phyloP scores from a whole-genome alignment of 2,329 filamentous ascomycete species.

The Fusarium chlamydosporum region DNA sequence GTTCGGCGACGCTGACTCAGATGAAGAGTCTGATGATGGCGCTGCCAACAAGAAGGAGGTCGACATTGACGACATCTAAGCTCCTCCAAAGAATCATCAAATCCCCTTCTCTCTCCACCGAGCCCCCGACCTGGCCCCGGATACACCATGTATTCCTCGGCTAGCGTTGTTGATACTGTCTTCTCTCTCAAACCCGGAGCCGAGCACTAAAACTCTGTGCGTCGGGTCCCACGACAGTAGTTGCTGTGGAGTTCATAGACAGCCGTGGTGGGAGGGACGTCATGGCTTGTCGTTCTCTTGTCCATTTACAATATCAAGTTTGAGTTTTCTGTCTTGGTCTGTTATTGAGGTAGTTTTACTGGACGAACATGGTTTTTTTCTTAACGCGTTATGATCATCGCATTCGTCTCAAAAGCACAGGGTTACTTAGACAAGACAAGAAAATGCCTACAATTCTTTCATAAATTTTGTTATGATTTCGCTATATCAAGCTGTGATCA shows the following conservation, averaged over 20 bases:
- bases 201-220: conserved; percentile 24
- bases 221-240: conserved; percentile 64
- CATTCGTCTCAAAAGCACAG: conserved; percentile 47
- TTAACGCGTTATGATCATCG: conserved; percentile 43
- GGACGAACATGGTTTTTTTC: conserved; percentile 47
- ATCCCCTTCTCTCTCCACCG: conserved; percentile 39
- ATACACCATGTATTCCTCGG: conserved; percentile 14
- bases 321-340: conserved; percentile 43
- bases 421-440: conserved; percentile 49
- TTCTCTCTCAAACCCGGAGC: conserved; percentile 71
- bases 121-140: conserved; percentile 43
- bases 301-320: conserved; percentile 35
- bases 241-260: conserved; percentile 56
- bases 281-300: conserved; percentile 59
- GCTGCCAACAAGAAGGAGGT: conserved; percentile 80
- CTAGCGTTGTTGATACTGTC: conserved; percentile 66
- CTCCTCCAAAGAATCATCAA: neutral
- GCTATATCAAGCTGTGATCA: conserved; percentile 6
- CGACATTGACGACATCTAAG: conserved; percentile 95
- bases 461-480: conserved; percentile 29
- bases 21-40: conserved; percentile 67
- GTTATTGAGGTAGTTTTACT: conserved; percentile 38
- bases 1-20: conserved; percentile 91
- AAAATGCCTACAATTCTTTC: conserved; percentile 45
- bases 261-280: conserved; percentile 74